Conservation (phyloP, 148 eudicot genomes). For the Suaeda aralocaspica region DNA sequence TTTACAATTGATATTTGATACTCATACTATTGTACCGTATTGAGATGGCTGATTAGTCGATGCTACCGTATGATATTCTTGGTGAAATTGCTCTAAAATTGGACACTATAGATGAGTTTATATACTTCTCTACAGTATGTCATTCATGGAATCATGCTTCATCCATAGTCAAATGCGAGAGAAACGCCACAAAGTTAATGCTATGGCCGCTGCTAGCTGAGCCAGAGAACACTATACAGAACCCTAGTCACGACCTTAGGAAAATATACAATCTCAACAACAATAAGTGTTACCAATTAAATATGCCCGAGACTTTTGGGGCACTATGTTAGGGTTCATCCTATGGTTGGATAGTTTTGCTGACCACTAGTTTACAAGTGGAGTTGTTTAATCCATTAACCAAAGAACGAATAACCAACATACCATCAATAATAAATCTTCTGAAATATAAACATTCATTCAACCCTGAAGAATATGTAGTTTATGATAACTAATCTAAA, state of each 20-base stretch:
- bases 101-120: not conserved
- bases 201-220: constrained; percentile 12
- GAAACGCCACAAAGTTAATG: not conserved
- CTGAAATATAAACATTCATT: too few relatives aligned
- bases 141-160: constrained; percentile 16
- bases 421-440: too few relatives aligned
- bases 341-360: constrained; percentile 7
- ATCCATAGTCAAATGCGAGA: not conserved
- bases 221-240: not conserved
- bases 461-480: too few relatives aligned
- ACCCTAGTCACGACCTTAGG: not conserved
- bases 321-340: constrained; percentile 2
- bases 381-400: not conserved
- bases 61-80: not conserved
- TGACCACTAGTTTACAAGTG: not conserved
- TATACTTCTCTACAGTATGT: constrained; percentile 9
- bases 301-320: not conserved
- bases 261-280: not conserved
- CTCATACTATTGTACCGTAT: too few relatives aligned
- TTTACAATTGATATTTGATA: too few relatives aligned
- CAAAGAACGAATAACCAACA: not conserved
- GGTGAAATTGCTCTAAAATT: not conserved
- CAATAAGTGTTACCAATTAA: not conserved
- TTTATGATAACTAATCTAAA: too few relatives aligned
- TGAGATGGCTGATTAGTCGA: not conserved